A percentile compares a stretch with the other conserved stretches of the same genome.
Conservation (phyloP, 345 rosid genomes). For the Aquilaria malaccensis region DNA sequence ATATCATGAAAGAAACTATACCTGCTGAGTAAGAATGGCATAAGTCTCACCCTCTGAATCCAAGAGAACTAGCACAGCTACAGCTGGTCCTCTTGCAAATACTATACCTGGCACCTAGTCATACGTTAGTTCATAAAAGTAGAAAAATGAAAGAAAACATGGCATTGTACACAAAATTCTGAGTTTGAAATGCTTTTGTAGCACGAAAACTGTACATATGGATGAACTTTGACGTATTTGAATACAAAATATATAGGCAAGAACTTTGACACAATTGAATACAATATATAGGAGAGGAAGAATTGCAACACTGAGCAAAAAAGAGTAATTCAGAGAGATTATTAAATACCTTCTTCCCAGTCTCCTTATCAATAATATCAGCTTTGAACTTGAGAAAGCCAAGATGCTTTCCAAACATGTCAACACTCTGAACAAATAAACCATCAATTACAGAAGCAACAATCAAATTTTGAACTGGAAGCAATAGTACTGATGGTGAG, state of each 20-base stretch:
- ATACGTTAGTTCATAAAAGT: conserved; percentile 24
- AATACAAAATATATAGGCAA: neutral
- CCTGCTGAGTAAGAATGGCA: conserved; percentile 96
- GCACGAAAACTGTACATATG: conserved; percentile 1
- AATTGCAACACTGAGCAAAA: neutral
- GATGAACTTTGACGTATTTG: neutral
- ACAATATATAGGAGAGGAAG: neutral
- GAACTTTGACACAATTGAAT: neutral
- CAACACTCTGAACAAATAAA: conserved; percentile 59
- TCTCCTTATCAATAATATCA: conserved; percentile 50
- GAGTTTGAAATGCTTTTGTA: too few species aligned
- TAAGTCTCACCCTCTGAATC: conserved; percentile 57
- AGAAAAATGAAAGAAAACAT: neutral
- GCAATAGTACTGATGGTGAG: too few species aligned
- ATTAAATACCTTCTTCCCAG: conserved; percentile 58
- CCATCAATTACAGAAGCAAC: neutral
- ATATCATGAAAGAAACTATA: conserved; percentile 3
- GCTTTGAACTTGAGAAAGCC: conserved; percentile 93
- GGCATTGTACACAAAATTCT: too few species aligned
- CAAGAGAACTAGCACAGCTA: conserved; percentile 75
- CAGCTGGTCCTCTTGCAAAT: conserved; percentile 94
- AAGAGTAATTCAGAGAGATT: conserved; percentile 13
- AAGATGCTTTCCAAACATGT: conserved; percentile 73
- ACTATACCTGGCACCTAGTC: conserved; percentile 93
- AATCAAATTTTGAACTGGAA: too few species aligned